phyloP scores from a whole-genome alignment of 2,329 filamentous ascomycete genomes.

The Alternaria triticina region DNA sequence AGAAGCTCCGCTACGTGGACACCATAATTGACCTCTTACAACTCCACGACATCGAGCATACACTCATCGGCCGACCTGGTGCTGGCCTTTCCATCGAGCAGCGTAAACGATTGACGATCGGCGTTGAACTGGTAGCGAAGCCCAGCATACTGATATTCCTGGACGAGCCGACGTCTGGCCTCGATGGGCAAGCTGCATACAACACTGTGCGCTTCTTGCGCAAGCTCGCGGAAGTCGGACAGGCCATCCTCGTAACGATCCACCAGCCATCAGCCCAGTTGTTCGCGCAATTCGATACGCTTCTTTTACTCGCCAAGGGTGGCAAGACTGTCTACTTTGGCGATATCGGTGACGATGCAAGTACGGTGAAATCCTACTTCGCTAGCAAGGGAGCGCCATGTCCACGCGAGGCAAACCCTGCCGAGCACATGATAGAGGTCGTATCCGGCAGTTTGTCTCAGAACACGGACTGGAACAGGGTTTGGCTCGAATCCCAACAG shows the following conservation, averaged over 20 bases:
- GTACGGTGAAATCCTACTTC: conserved; percentile 65
- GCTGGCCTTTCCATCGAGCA: conserved; percentile 33
- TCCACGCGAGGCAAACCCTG: conserved; percentile 56
- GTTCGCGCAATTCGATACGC: conserved; percentile 82
- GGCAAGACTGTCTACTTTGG: conserved; percentile 83
- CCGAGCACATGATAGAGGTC: conserved; percentile 82
- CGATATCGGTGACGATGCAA: conserved; percentile 74
- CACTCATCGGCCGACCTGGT: conserved; percentile 50
- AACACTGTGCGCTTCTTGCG: not conserved
- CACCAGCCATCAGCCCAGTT: conserved; percentile 82
- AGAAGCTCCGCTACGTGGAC: conserved; percentile 67
- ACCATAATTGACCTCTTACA: conserved; percentile 64
- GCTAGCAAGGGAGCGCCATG: conserved; percentile 61
- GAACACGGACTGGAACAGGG: conserved; percentile 32
- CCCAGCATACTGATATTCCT: conserved; percentile 74
- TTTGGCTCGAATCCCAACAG: conserved; percentile 47
- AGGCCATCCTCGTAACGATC: conserved; percentile 70
- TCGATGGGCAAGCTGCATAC: conserved; percentile 53
- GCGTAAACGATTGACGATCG: conserved; percentile 57
- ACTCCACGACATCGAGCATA: conserved; percentile 64
- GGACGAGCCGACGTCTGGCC: conserved; percentile 75
- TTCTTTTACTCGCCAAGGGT: conserved; percentile 75
- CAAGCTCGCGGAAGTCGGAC: not conserved
- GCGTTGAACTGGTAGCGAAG: conserved; percentile 64
- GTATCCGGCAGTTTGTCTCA: conserved; percentile 50